A percentile compares a stretch with the other conserved stretches of the same genome.
Evolutionary conservation across 805 yeast species (phyloP).

Genomic region (Ogataea henricii): DNA sequence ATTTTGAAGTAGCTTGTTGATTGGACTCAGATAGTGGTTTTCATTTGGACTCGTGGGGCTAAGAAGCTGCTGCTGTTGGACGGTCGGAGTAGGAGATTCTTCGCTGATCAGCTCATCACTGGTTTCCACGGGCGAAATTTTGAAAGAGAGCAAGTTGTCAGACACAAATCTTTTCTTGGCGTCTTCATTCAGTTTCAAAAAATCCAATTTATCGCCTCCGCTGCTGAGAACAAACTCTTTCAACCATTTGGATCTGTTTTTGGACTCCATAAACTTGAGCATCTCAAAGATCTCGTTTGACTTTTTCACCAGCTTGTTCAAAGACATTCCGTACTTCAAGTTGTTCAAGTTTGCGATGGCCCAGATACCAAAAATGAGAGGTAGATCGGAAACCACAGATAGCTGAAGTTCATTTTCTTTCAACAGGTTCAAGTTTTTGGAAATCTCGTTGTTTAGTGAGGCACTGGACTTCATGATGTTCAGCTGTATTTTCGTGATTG

Average conservation of each 20-base stretch:
- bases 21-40: conserved; percentile 29
- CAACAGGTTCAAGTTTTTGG: conserved; percentile 32
- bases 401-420: conserved; percentile 35
- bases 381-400: conserved; percentile 59
- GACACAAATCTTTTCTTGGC: conserved; percentile 25
- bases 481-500: conserved; percentile 41
- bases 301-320: conserved; percentile 40
- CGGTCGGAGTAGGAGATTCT: conserved; percentile 8
- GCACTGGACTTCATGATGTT: conserved; percentile 38
- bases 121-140: conserved; percentile 16
- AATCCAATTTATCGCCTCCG: conserved; percentile 28
- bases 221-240: conserved; percentile 51
- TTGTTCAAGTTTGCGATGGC: conserved; percentile 63
- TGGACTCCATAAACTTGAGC: conserved; percentile 56
- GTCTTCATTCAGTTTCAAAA: conserved; percentile 32
- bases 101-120: conserved; percentile 1
- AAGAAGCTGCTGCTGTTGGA: conserved; percentile 9
- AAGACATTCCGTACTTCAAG: conserved; percentile 50
- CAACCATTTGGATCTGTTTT: conserved; percentile 61
- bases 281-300: conserved; percentile 60
- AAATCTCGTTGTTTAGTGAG: conserved; percentile 34
- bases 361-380: conserved; percentile 70
- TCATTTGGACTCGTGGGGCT: conserved; percentile 18
- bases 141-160: conserved; percentile 23
- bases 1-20: conserved; percentile 35